Conservation (phyloP, 2,329 filamentous ascomycete genomes). For the Alternaria sp. region DNA sequence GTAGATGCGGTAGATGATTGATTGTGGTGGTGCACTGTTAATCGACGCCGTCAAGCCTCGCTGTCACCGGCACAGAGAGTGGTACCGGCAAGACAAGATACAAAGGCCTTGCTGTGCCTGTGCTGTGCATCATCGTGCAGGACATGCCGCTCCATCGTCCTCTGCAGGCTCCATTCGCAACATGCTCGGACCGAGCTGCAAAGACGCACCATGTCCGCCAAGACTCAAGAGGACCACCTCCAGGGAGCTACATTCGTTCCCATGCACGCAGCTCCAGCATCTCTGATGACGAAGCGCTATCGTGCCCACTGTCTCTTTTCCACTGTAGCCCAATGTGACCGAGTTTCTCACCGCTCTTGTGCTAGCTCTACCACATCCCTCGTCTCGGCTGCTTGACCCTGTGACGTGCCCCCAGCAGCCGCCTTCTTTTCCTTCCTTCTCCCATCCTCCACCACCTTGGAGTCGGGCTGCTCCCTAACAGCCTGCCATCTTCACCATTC, state of each 20-base stretch:
- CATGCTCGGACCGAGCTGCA: slow-evolving; percentile 19
- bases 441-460: slow-evolving; percentile 37
- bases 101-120: slow-evolving; percentile 6
- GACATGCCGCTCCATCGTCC: slow-evolving; percentile 1
- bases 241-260: slow-evolving; percentile 26
- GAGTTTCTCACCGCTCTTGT: slow-evolving; percentile 42
- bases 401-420: slow-evolving; percentile 45
- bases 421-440: slow-evolving; percentile 36
- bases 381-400: slow-evolving; percentile 36
- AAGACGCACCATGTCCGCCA: slow-evolving; percentile 10
- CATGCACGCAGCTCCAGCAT: slow-evolving; percentile 27
- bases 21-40: too few species aligned
- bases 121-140: slow-evolving; percentile 23
- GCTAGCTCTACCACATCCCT: slow-evolving; percentile 31
- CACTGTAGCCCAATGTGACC: slow-evolving; percentile 47
- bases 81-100: slow-evolving; percentile 2
- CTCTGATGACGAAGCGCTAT: slow-evolving; percentile 42
- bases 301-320: slow-evolving; percentile 32
- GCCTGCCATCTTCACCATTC: slow-evolving; percentile 80
- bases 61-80: neutral
- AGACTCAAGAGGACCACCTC: slow-evolving; percentile 17
- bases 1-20: slow-evolving; percentile 19
- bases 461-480: slow-evolving; percentile 62
- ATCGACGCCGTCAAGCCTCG: slow-evolving; percentile 3
- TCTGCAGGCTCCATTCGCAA: slow-evolving; percentile 10